Evolutionary conservation across 768 basidiomycete genomes (phyloP), one percentile per base, ranked within the genome.

Genomic region (Crepidotus variabilis): DNA sequence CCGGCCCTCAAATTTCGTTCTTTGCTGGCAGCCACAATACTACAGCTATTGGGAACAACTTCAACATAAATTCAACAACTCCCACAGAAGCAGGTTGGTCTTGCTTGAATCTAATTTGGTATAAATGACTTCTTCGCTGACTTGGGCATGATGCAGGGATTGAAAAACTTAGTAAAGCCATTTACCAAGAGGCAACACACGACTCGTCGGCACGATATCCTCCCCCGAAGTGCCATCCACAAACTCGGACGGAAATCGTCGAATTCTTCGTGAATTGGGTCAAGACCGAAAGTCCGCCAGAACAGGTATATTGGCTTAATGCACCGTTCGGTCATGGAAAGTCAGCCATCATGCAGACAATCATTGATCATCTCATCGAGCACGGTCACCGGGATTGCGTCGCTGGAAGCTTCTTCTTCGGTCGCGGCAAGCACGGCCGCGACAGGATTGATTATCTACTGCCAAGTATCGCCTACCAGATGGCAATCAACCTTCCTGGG

Each of bases 261-360:
- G 14, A 57, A 2, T n/a, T 55, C 4, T 60, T 69, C 7, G 50
- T 60, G 52, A 34, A 56, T 10, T 65, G 64, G 64, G 43, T 63
- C 32, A 28, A 56, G n/a, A 3, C 13, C 2, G 13, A 22, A 4
- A 8, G 22, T 6, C 47, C 47, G 16, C 7, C 9, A 9, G 35
- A 13, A 52, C 54, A 33, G 1, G 35, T 22, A 35, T 28, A 61
- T 32, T 64, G 60, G 63, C n/a, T n/a, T n/a, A n/a, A n/a, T n/a
- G n/a, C n/a, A n/a, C n/a, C n/a, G n/a, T n/a, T n/a, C n/a, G n/a
- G 63, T 3, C 36, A 58, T 0, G 63, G 63, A 1, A 64, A 64
- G 52, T 58, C 63, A 0, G 60, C 60, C 10, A 60, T 64, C 8
- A 57, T 58, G 20, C 58, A 61, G 28, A 60, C 58, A 14, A 58